Conservation (phyloP, 2,329 filamentous ascomycete genomes). For the Pseudophaeomoniella oleicola region DNA sequence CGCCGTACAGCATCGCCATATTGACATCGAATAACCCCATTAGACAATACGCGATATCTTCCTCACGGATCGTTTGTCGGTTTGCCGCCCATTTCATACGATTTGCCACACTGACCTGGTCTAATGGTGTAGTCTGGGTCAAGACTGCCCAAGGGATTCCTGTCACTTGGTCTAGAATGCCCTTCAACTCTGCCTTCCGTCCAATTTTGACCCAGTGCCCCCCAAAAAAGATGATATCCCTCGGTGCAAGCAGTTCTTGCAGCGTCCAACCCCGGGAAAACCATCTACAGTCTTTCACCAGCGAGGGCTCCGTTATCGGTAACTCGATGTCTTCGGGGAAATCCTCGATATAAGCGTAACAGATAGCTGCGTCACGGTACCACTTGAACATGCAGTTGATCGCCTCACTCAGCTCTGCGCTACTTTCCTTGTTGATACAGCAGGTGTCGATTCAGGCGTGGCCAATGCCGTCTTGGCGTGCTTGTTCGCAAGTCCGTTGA, state of each 20-base stretch:
- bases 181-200: background rate
- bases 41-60: slow-evolving; percentile 17
- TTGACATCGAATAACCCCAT: slow-evolving; percentile 25
- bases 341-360: slow-evolving; percentile 11
- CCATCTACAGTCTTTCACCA: background rate
- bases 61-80: slow-evolving; percentile 11
- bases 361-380: slow-evolving; percentile 8
- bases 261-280: background rate
- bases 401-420: slow-evolving; percentile 10
- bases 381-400: slow-evolving; percentile 13
- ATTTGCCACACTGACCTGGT: slow-evolving; percentile 13
- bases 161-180: slow-evolving; percentile 1
- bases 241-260: background rate
- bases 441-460: slow-evolving; percentile 12
- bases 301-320: background rate
- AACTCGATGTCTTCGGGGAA: slow-evolving; percentile 1
- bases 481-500: slow-evolving; percentile 1
- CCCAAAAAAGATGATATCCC: slow-evolving; percentile 2
- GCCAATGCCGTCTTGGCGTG: background rate
- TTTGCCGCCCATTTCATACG: slow-evolving; percentile 12
- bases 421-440: slow-evolving; percentile 12
- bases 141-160: slow-evolving; percentile 1
- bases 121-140: background rate
- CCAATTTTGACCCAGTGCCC: slow-evolving; percentile 1
- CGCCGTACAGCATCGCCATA: slow-evolving; percentile 30